Evolutionary conservation across 257 asterid genomes (phyloP), one percentile per base, ranked within the genome.

Genomic region (Craterostigma plantagineum): DNA sequence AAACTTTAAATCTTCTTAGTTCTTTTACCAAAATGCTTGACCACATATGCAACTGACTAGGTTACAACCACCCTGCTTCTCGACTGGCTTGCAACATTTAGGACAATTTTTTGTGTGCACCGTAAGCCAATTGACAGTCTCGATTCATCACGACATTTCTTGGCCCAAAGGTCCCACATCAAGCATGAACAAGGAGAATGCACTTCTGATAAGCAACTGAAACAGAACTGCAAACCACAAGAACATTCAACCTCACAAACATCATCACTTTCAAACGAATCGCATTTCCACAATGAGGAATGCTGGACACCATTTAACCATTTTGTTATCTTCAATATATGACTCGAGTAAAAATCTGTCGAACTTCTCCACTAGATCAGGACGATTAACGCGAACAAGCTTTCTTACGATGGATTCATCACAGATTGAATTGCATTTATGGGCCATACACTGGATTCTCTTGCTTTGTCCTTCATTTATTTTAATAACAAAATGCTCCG

Each of bases 221-320:
- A 90, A 59, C 99, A 90, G 57, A 90, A 90, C 65, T 90, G 99
- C 37, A 67, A 38, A 46, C 99, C 92, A 60, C 95, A 90, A 18
- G 92, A 79, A 48, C 99, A 90, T 59, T 90, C 94, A 27, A 90
- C 94, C 71, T 90, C 99, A 42, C 92, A 83, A 43, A 73, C 64
- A 50, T 68, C 92, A 60, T 83, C 94, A 35, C 58, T 62, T 58
- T 90, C 94, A 9, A 90, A 77, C 99, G 70, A 53, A 90, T 79
- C 18, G 99, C 99, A 50, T 77, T 83, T 58, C 99, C 99, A 68
- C 99, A 90, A 56, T 90, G 95, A n/a, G 99, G 99, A 43, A 59
- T 46, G 50, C 99, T 90, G 11, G 95, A 58, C 95, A 90, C 99
- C 99, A 90, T 57, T 90, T 79, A 27, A 90, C 95, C 95, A 75